Conservation (phyloP, 345 rosid species). For the Murraya koenigii region DNA sequence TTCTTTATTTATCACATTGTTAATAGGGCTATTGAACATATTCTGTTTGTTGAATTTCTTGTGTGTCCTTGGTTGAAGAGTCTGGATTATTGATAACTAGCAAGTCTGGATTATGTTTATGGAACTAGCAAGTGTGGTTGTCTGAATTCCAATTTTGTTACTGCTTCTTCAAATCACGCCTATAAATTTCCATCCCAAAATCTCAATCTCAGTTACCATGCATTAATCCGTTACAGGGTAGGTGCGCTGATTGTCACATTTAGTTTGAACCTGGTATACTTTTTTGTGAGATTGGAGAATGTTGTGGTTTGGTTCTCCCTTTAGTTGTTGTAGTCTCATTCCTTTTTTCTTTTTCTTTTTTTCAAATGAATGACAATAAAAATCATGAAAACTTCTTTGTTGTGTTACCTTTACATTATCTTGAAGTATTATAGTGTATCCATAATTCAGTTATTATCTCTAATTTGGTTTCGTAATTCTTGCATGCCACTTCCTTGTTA, state of each 20-base stretch:
- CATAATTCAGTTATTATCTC: slow-evolving; percentile 5
- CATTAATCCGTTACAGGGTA: slow-evolving; percentile 36
- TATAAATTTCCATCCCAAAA: slow-evolving; percentile 1
- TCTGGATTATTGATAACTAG: neutral
- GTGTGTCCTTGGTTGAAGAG: neutral
- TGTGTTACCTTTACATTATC: slow-evolving; percentile 12
- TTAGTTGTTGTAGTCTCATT: slow-evolving; percentile 18
- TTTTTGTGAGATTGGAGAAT: slow-evolving; percentile 30
- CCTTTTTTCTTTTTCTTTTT: slow-evolving; percentile 14
- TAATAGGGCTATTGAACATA: neutral
- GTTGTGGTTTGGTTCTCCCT: slow-evolving; percentile 24
- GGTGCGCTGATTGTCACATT: slow-evolving; percentile 39
- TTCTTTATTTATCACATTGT: neutral
- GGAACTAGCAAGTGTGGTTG: neutral
- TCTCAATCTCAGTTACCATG: slow-evolving; percentile 20
- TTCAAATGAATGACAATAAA: slow-evolving; percentile 9
- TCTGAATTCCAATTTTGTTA: neutral
- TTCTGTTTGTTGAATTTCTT: neutral
- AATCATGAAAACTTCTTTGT: slow-evolving; percentile 11
- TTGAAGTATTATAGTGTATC: slow-evolving; percentile 19
- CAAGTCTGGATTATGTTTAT: neutral
- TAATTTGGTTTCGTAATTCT: slow-evolving; percentile 12
- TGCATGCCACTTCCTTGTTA: slow-evolving; percentile 10
- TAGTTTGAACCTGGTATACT: slow-evolving; percentile 37
- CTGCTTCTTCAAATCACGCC: slow-evolving; percentile 1